Conservation (phyloP, 192 early-diverging fungal species). For the Linnemannia elongata region DNA sequence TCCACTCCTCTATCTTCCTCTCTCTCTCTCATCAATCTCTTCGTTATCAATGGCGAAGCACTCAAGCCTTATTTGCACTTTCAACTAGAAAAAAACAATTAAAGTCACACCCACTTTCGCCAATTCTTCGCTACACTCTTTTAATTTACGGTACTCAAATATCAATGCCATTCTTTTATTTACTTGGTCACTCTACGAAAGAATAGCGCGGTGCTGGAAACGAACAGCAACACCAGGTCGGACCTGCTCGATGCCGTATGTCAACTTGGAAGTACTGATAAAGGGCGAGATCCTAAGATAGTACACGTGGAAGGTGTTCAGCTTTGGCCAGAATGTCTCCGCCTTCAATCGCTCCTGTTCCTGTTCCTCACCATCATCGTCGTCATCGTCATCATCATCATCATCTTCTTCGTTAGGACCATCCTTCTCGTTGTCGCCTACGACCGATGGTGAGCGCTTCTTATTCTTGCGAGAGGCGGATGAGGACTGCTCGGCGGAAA, state of each 20-base stretch:
- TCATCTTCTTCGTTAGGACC: not conserved
- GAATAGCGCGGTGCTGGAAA: not conserved
- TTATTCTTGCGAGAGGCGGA: not conserved
- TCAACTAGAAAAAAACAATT: too few relatives aligned
- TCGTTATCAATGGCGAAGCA: too few relatives aligned
- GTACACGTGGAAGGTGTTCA: constrained; percentile 21
- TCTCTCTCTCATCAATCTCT: too few relatives aligned
- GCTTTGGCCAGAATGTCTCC: constrained; percentile 28
- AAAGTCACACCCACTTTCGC: too few relatives aligned
- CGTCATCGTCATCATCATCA: not conserved
- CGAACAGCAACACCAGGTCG: constrained; percentile 25
- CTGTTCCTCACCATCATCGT: not conserved
- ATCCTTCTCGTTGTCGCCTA: not conserved
- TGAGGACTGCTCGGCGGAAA: not conserved
- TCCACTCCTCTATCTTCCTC: too few relatives aligned
- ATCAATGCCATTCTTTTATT: too few relatives aligned
- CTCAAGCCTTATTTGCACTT: too few relatives aligned
- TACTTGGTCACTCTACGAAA: not conserved
- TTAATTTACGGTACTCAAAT: too few relatives aligned
- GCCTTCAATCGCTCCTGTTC: not conserved
- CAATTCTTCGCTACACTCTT: too few relatives aligned
- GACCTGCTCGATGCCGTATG: not conserved
- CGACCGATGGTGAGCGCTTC: not conserved
- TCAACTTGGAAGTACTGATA: not conserved
- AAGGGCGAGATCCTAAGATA: not conserved